Conservation (phyloP, 2,329 filamentous ascomycete species). For the Juglanconis sp. region DNA sequence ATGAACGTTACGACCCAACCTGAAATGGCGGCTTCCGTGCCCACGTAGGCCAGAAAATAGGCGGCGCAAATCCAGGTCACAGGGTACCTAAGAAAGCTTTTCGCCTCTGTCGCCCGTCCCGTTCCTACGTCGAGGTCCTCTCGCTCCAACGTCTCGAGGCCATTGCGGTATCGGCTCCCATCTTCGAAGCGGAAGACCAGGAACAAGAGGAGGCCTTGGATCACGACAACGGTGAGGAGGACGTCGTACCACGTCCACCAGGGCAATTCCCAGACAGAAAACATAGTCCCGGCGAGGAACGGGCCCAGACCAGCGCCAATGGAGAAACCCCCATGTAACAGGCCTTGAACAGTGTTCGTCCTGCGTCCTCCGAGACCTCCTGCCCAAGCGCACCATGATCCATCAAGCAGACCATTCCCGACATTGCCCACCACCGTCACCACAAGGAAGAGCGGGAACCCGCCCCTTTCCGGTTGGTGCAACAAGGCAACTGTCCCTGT, state of each 20-base stretch:
- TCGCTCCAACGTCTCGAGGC: neutral
- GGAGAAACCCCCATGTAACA: conserved; percentile 39
- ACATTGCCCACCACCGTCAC: conserved; percentile 31
- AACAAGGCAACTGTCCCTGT: conserved; percentile 24
- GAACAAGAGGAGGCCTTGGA: conserved; percentile 22
- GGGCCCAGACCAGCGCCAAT: conserved; percentile 37
- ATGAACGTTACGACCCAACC: conserved; percentile 46
- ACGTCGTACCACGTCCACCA: conserved; percentile 40
- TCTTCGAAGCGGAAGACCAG: conserved; percentile 37
- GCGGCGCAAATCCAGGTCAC: conserved; percentile 39
- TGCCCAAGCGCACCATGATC: conserved; percentile 43
- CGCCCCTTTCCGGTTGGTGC: conserved; percentile 20
- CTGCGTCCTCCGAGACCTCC: conserved; percentile 33
- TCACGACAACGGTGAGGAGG: conserved; percentile 26
- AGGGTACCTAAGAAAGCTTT: conserved; percentile 28
- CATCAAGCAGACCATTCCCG: conserved; percentile 40
- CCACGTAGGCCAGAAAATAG: conserved; percentile 42
- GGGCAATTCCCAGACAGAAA: conserved; percentile 23
- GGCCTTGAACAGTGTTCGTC: conserved; percentile 33
- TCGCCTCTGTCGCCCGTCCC: neutral
- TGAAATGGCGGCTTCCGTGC: conserved; percentile 41
- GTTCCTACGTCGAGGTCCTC: neutral
- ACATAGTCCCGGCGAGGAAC: conserved; percentile 29
- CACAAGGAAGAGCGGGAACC: conserved; percentile 30
- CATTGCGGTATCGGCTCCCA: conserved; percentile 28